phyloP scores from a whole-genome alignment of 177 flowering plant genomes.

The Vitis hybrid region DNA sequence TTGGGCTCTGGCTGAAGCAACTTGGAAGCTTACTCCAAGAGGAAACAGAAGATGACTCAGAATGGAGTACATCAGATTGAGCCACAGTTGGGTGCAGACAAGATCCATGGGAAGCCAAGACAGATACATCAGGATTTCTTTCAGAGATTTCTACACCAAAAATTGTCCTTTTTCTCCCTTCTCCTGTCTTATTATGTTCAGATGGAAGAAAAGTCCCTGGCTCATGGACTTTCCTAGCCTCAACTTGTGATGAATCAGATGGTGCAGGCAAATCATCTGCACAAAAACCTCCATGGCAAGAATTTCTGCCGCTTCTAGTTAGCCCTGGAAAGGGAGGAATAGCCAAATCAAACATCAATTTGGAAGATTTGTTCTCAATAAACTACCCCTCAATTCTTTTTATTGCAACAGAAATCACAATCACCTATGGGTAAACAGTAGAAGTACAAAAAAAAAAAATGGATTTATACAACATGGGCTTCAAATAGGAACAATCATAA shows the following conservation, averaged over 20 bases:
- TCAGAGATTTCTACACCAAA: conserved; percentile 42
- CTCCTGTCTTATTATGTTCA: conserved; percentile 22
- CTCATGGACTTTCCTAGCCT: conserved; percentile 20
- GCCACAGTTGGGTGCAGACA: conserved; percentile 13
- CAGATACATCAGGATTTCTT: conserved; percentile 22
- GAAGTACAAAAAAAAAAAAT: too few relatives aligned
- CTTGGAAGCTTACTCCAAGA: conserved; percentile 26
- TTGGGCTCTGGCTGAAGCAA: conserved; percentile 15
- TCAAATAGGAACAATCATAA: too few relatives aligned
- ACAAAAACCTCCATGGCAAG: conserved; percentile 9
- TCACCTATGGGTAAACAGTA: too few relatives aligned
- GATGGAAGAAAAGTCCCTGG: conserved; percentile 15
- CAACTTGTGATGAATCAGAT: conserved; percentile 25
- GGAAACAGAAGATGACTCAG: conserved; percentile 23
- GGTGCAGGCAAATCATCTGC: conserved; percentile 17
- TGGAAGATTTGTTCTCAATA: background rate
- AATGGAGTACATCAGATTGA: conserved; percentile 15
- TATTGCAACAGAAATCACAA: background rate
- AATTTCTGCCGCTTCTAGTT: conserved; percentile 11
- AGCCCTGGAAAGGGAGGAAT: conserved; percentile 32
- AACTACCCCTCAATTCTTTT: background rate
- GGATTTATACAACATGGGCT: too few relatives aligned
- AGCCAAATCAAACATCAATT: conserved; percentile 9
- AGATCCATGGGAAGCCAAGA: conserved; percentile 12
- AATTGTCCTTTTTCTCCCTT: conserved; percentile 26